Percentiles rank a stretch among this genome's conserved stretches.
phyloP scores from a whole-genome alignment of 306 rosid species.

The Calophaca sinica region DNA sequence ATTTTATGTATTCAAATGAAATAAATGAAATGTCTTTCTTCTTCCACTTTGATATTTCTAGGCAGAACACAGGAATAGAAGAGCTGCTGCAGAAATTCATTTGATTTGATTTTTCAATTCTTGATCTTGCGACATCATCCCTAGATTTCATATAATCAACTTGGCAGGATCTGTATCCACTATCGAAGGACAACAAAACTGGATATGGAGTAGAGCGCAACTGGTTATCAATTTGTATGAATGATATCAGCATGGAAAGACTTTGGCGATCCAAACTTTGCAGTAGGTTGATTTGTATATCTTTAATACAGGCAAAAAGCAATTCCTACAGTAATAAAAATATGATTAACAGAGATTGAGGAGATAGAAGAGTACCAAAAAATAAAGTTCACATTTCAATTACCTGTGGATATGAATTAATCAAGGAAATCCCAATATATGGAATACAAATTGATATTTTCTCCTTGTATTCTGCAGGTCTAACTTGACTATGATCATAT shows the following conservation, averaged over 20 bases:
- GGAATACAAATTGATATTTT: slow-evolving; percentile 73
- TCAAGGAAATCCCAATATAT: slow-evolving; percentile 80
- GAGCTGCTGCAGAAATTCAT: slow-evolving; percentile 52
- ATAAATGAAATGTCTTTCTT: slow-evolving; percentile 85
- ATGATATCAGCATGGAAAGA: slow-evolving; percentile 66
- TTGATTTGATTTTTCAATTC: slow-evolving; percentile 57
- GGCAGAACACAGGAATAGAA: slow-evolving; percentile 67
- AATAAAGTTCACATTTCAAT: slow-evolving; percentile 32
- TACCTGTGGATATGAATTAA: slow-evolving; percentile 80
- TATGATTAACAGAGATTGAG: slow-evolving; percentile 38
- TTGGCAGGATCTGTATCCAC: slow-evolving; percentile 59
- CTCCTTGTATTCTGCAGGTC: slow-evolving; percentile 68
- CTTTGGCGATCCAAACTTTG: slow-evolving; percentile 90
- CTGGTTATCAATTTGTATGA: slow-evolving; percentile 93
- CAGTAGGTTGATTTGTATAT: slow-evolving; percentile 64
- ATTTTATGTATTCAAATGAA: slow-evolving; percentile 83
- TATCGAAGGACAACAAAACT: slow-evolving; percentile 78
- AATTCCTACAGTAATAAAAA: slow-evolving; percentile 68
- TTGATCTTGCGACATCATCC: slow-evolving; percentile 55
- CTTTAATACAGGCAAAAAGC: slow-evolving; percentile 76
- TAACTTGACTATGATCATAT: slow-evolving; percentile 64
- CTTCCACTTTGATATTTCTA: slow-evolving; percentile 91
- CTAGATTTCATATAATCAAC: slow-evolving; percentile 52
- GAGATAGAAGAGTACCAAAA: slow-evolving; percentile 32
- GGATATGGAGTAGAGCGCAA: slow-evolving; percentile 90